phyloP scores from a whole-genome alignment of 371 early-diverging fungal genomes.

The Rhizopus delemar region DNA sequence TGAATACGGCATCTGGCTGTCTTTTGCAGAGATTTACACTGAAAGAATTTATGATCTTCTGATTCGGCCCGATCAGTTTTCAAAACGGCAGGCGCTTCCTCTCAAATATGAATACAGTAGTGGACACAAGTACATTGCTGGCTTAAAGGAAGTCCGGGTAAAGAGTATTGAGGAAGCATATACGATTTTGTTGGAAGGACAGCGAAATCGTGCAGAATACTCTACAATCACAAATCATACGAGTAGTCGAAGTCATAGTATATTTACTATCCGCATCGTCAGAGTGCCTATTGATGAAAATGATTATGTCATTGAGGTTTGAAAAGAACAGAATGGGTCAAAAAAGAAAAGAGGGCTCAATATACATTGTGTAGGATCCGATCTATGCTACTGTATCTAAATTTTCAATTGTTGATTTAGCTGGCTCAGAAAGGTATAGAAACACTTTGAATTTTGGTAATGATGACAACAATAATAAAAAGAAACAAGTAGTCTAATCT shows the following conservation, averaged over 20 bases:
- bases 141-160: constrained; percentile 58
- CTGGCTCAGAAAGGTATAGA: constrained; percentile 91
- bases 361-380: constrained; percentile 38
- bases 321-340: background rate
- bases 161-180: constrained; percentile 60
- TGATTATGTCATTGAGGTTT: constrained; percentile 53
- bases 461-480: constrained; percentile 76
- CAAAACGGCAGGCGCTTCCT: constrained; percentile 47
- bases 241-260: constrained; percentile 71
- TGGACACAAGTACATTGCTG: constrained; percentile 60
- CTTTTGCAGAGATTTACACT: constrained; percentile 82
- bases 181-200: constrained; percentile 59
- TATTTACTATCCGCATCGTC: constrained; percentile 71
- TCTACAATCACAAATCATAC: constrained; percentile 63
- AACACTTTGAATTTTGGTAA: constrained; percentile 78
- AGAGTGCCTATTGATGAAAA: constrained; percentile 52
- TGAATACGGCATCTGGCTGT: constrained; percentile 72
- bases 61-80: constrained; percentile 28
- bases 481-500: constrained; percentile 60
- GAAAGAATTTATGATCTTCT: constrained; percentile 84
- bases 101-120: constrained; percentile 59
- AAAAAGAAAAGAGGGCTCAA: background rate
- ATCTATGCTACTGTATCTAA: constrained; percentile 49
- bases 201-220: constrained; percentile 62
- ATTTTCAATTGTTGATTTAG: constrained; percentile 92